Evolutionary conservation across 169 alveolate species (phyloP).

Genomic region (Plasmodium yoelii): DNA sequence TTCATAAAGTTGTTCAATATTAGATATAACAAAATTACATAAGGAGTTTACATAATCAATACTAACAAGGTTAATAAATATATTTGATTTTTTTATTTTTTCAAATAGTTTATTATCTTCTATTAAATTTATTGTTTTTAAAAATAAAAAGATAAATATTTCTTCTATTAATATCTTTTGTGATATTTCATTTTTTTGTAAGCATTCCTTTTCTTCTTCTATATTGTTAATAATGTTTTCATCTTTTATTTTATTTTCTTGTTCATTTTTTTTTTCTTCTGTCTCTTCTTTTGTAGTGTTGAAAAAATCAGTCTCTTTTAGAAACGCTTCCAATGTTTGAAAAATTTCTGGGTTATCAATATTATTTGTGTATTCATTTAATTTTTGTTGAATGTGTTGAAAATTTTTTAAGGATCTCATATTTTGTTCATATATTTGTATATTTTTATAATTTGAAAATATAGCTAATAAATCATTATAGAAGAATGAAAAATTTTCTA

Average conservation of each 20-base stretch:
- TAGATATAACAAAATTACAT: slow-evolving; percentile 36
- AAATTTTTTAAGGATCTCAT: slow-evolving; percentile 40
- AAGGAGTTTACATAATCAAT: slow-evolving; percentile 49
- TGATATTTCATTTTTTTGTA: slow-evolving; percentile 60
- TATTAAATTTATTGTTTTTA: slow-evolving; percentile 49
- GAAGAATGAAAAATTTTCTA: slow-evolving; percentile 50
- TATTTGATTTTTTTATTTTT: slow-evolving; percentile 43
- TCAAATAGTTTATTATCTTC: slow-evolving; percentile 41
- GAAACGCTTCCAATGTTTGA: slow-evolving; percentile 51
- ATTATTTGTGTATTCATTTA: slow-evolving; percentile 21
- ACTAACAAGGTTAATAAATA: slow-evolving; percentile 48
- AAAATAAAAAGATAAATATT: slow-evolving; percentile 43
- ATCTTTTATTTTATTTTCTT: neutral
- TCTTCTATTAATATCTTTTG: slow-evolving; percentile 63
- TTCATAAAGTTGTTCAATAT: slow-evolving; percentile 48
- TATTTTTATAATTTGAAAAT: slow-evolving; percentile 32
- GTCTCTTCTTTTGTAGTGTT: neutral
- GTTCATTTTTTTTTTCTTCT: slow-evolving; percentile 2
- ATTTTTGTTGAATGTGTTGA: slow-evolving; percentile 18
- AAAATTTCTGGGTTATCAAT: slow-evolving; percentile 11
- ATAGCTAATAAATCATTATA: slow-evolving; percentile 46
- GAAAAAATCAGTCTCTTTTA: slow-evolving; percentile 60
- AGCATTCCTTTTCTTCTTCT: slow-evolving; percentile 50
- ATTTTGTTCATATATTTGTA: slow-evolving; percentile 32
- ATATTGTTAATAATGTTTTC: neutral